phyloP scores from a whole-genome alignment of 129 eudicot species.

The Apium graveolens region DNA sequence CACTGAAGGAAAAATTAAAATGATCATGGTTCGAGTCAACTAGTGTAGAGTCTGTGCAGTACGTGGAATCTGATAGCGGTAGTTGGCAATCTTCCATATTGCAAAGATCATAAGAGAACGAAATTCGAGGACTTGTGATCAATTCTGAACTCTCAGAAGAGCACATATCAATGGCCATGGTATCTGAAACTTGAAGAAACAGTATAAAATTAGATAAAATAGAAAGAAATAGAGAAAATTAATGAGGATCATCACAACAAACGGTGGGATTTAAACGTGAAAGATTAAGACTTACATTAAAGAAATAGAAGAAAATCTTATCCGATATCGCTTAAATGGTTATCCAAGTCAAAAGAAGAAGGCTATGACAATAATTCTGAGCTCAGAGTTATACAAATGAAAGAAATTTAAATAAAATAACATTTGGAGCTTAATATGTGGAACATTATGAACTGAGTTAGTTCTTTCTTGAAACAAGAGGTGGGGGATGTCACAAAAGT shows the following conservation, averaged over 20 bases:
- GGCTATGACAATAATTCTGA: not conserved
- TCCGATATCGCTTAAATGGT: not conserved
- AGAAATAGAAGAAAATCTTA: not conserved
- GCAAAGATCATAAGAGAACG: slow-evolving; percentile 35
- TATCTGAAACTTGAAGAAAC: not conserved
- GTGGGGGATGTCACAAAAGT: not conserved
- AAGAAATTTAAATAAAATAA: not conserved
- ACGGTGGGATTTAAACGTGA: not conserved
- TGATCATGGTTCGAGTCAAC: slow-evolving; percentile 17
- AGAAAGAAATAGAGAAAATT: not conserved
- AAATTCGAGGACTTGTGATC: slow-evolving; percentile 31
- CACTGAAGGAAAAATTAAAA: slow-evolving; percentile 26
- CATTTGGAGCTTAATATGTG: not conserved
- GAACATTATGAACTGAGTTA: not conserved
- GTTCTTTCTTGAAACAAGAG: not conserved
- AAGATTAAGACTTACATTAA: not conserved
- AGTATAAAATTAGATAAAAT: not conserved
- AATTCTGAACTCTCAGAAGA: slow-evolving; percentile 24
- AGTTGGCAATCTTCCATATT: slow-evolving; percentile 1
- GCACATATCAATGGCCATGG: slow-evolving; percentile 30
- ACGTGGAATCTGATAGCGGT: slow-evolving; percentile 2
- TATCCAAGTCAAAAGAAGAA: slow-evolving; percentile 5
- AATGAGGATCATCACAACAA: not conserved
- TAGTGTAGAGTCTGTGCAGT: slow-evolving; percentile 12
- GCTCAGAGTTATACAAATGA: not conserved